Percentiles rank a stretch among this genome's conserved stretches.
These are phyloP conservation scores for Nitzschia sp. DNA, from an alignment of 108 stramenopile species.

Conservation along the genomic window DNA sequence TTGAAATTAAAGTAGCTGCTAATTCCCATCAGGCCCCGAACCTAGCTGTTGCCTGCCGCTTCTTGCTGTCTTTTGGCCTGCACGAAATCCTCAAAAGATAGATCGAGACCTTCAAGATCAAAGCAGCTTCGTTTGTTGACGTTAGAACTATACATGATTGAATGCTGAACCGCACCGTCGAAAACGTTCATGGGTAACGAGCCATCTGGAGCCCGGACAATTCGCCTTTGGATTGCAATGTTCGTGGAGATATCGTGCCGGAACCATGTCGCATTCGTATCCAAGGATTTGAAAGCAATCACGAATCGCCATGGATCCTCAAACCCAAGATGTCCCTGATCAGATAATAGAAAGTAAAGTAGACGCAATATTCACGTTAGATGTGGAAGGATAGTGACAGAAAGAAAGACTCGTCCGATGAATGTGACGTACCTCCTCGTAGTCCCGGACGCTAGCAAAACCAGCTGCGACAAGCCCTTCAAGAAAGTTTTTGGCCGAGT, in stretches of 20 bases:
- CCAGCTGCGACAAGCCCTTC: conserved; percentile 40
- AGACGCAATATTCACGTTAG: too few relatives aligned
- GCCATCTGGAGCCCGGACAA: conserved; percentile 42
- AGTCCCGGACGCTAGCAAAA: conserved; percentile 63
- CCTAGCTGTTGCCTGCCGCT: too few relatives aligned
- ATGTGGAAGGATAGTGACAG: too few relatives aligned
- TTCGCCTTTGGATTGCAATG: conserved; percentile 52
- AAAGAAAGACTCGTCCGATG: too few relatives aligned
- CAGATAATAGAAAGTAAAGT: too few relatives aligned
- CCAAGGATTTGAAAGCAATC: conserved; percentile 51
- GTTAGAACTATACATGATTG: conserved; percentile 58
- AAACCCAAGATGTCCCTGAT: conserved; percentile 53
- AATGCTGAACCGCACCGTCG: conserved; percentile 71
- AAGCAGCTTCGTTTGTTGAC: too few relatives aligned
- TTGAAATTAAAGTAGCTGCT: too few relatives aligned
- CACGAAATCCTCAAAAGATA: too few relatives aligned
- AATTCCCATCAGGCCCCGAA: too few relatives aligned
- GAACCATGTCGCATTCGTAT: conserved; percentile 53
- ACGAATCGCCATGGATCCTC: conserved; percentile 48
- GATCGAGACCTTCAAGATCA: too few relatives aligned
- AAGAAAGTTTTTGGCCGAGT: conserved; percentile 6
- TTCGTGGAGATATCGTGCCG: conserved; percentile 54
- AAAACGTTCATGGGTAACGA: conserved; percentile 46
- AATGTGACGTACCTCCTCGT: conserved; percentile 29
- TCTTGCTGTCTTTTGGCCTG: too few relatives aligned